Base-by-base conservation (phyloP, 139 green algal species). In the Zygnema circumcarinatum region DNA sequence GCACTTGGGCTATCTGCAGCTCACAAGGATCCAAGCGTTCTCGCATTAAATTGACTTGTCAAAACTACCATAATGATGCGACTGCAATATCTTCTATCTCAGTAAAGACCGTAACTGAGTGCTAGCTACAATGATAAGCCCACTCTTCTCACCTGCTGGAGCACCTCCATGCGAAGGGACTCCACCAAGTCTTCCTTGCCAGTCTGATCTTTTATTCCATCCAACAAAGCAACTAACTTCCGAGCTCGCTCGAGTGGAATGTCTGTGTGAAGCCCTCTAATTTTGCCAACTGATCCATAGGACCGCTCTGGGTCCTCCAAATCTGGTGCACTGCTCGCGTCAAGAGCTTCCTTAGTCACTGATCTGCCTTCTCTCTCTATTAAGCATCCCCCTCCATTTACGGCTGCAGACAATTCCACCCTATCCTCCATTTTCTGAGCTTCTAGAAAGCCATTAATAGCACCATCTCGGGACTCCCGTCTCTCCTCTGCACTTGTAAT, bases 81-180 rank as follows among this genome's bases (percentile, higher is more conserved):
- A n/a, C n/a, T n/a, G n/a, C n/a, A n/a, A n/a, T n/a, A n/a, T n/a
- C n/a, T n/a, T n/a, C n/a, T n/a, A n/a, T n/a, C n/a, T n/a, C n/a
- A n/a, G n/a, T n/a, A n/a, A n/a, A n/a, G n/a, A n/a, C n/a, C n/a
- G n/a, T n/a, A n/a, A n/a, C n/a, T n/a, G n/a, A n/a, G n/a, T n/a
- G n/a, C n/a, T n/a, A n/a, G n/a, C n/a, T n/a, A n/a, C n/a, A n/a
- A n/a, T n/a, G n/a, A n/a, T n/a, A n/a, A n/a, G n/a, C n/a, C n/a
- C n/a, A n/a, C n/a, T n/a, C n/a, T n/a, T n/a, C n/a, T n/a, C 31
- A 86, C 79, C 82, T 88, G 72, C 73, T 88, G 82, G 3, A 88
- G n/a, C 3, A 87, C 36, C 62, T 87, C 2, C 36, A 62, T 88
- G 36, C 82, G 72, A 33, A 88, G 82, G 11, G 2, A 36, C 82